Percentiles rank a stretch among this genome's conserved stretches.
Evolutionary conservation across 2,329 filamentous ascomycete genomes (phyloP).

Genomic region (Sclerotinia trifoliorum): DNA sequence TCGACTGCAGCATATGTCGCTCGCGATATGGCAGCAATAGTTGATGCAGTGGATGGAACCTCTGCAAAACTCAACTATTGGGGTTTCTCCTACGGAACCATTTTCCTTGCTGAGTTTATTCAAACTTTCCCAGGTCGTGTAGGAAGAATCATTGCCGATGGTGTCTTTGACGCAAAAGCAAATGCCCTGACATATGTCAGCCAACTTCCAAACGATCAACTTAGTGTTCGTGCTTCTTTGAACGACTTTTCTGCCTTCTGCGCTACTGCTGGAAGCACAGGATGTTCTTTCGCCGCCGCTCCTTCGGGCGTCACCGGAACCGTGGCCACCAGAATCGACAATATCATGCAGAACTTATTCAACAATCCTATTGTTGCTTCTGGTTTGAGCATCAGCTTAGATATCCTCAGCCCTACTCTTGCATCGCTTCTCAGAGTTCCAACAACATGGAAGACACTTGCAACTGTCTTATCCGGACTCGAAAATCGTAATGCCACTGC

Average conservation of each 20-base stretch:
- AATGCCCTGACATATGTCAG: slow-evolving; percentile 41
- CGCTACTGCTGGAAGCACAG: slow-evolving; percentile 13
- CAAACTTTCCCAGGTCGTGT: slow-evolving; percentile 45
- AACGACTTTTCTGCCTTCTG: slow-evolving; percentile 27
- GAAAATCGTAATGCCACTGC: slow-evolving; percentile 22
- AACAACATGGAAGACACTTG: slow-evolving; percentile 17
- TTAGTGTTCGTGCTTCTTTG: slow-evolving; percentile 22
- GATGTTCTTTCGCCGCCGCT: slow-evolving; percentile 19
- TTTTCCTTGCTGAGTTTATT: slow-evolving; percentile 46
- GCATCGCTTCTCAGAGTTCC: slow-evolving; percentile 15
- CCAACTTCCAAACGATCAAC: slow-evolving; percentile 27
- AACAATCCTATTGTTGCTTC: slow-evolving; percentile 9
- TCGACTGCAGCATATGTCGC: slow-evolving; percentile 28
- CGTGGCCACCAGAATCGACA: slow-evolving; percentile 3
- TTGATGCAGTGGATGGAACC: slow-evolving; percentile 16
- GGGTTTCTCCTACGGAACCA: slow-evolving; percentile 51
- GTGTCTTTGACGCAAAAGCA: slow-evolving; percentile 37
- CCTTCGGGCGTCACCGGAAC: background rate
- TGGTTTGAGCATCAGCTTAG: slow-evolving; percentile 1
- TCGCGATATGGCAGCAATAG: slow-evolving; percentile 29
- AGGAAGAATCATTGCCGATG: slow-evolving; percentile 43
- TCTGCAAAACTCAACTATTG: slow-evolving; percentile 45
- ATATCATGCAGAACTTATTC: background rate
- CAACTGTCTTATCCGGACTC: slow-evolving; percentile 14
- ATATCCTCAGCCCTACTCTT: background rate